Evolutionary conservation across 805 yeast genomes (phyloP), one percentile per base, ranked within the genome.

Genomic region (Wickerhamiella occidentalis): DNA sequence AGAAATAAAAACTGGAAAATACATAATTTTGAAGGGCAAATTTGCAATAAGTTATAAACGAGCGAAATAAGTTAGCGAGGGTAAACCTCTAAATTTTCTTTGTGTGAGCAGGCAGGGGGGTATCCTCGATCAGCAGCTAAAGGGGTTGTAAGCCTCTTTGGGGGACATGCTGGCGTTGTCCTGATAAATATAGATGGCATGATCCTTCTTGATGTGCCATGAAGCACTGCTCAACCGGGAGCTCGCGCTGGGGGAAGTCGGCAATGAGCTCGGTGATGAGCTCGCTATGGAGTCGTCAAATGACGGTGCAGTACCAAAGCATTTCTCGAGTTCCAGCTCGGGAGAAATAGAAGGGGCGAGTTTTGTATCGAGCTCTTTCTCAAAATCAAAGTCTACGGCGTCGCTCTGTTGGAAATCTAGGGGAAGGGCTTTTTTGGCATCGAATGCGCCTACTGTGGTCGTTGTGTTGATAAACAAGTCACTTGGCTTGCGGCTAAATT

Each of bases 91-190:
- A 23, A 6, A 23, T 23, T 23, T 8, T 23, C 8, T 23, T 23
- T 23, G 8, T 23, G 26, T 23, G 8, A n/a, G n/a, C n/a, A n/a
- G n/a, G 26, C 26, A 8, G 26, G 26, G 26, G 26, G 26, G n/a
- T n/a, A n/a, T 23, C 26, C 38, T 17, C 18, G 15, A 33, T 33
- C 38, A 33, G 19, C 19, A 22, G 19, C 13, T 23, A 29, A 35
- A 45, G 11, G 48, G 48, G 37, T 45, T 37, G 28, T 45, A 45
- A 21, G 48, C 42, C 23, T 45, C 48, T 21, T 37, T 25, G 25
- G 18, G 22, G 21, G 43, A 26, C 28, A 37, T 26, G 23, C 43
- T 22, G 4, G 48, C 42, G 29, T 45, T 33, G 21, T 45, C 48
- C 19, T 37, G 48, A 37, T 37, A 45, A 37, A 45, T 45, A 37